Evolutionary conservation across 202 grass and related monocot species (phyloP).

Genomic region (Zoysia matrella): DNA sequence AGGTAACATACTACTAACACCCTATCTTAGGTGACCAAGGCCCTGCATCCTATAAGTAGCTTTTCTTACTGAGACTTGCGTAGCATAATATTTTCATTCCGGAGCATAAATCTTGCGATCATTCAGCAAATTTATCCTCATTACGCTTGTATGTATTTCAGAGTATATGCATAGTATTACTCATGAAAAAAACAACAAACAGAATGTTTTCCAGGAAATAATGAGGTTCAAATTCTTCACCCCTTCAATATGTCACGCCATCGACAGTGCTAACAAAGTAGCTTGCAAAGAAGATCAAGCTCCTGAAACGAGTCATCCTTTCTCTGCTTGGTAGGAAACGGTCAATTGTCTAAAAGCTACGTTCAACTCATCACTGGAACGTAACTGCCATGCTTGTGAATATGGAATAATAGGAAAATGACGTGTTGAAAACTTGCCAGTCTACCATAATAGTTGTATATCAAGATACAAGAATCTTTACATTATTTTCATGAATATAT

Average conservation of each 20-base stretch:
- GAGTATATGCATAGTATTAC: not conserved
- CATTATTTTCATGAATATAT: not conserved
- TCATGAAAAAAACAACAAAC: not conserved
- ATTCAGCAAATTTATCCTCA: not conserved
- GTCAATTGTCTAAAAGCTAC: not conserved
- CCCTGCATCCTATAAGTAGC: constrained; percentile 13
- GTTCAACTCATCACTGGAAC: not conserved
- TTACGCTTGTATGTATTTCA: not conserved
- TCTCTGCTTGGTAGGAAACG: not conserved
- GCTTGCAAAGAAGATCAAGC: constrained; percentile 8
- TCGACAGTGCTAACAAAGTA: not conserved
- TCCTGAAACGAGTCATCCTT: not conserved
- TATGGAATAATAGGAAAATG: constrained; percentile 1
- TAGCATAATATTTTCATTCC: not conserved
- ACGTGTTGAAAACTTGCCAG: not conserved
- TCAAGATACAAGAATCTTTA: not conserved
- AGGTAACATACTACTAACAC: constrained; percentile 40
- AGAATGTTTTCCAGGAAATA: not conserved
- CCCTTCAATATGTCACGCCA: no score
- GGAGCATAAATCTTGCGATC: not conserved
- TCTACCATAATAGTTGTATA: not conserved
- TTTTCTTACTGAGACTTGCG: not conserved
- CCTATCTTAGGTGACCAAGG: constrained; percentile 19
- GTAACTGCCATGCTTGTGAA: not conserved
- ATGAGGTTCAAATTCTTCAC: no score